Base-by-base conservation (phyloP, 129 eudicot genomes). In the Lactuca sativa region DNA sequence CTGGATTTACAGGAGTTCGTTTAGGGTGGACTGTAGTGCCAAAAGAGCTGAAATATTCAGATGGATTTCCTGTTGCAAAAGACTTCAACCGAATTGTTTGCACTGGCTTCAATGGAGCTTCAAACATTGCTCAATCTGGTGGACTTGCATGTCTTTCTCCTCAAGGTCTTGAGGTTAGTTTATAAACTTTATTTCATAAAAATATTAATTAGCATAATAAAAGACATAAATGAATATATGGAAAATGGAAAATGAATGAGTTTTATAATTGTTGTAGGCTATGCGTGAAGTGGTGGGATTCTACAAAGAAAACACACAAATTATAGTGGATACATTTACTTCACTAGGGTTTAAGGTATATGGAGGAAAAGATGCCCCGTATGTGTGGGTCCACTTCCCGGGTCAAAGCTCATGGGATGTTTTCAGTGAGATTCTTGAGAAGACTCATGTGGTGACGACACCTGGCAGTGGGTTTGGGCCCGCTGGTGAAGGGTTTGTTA, bases 391-490 rank as follows among this genome's bases (percentile, higher is more conserved):
- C 17, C 91, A 90, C 80, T 95, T 95, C 60, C 99, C 99, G 3
- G 97, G 99, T 7, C 84, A 52, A 77, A 90, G 93, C 75, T 95
- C 99, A 4, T 95, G 99, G 99, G 99, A 95, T 9, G 97, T 95
- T 31, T 95, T 95, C 66, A 69, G 84, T 40, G 97, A 95, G 81
- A 95, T 95, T 55, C 93, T 95, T 2, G 97, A 87, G 87, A 95
- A 95, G 86, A 95, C 97, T 11, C 97, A 95, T 59, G 99, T 93
- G 31, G 97, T 93, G 40, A 90, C 97, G 40, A 87, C 95, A 7
- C 97, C 99, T 52, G 99, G 99, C 36, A 93, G 97, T 59, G 99
- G 99, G 43, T 93, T 93, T 37, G 97, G 99, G 74, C 99, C 99
- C 4, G 95, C 88, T 6, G 99, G 99, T 69, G 99, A 93, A 78